Base-by-base conservation (phyloP, 2,329 filamentous ascomycete species). In the Epichloe aotearoae region DNA sequence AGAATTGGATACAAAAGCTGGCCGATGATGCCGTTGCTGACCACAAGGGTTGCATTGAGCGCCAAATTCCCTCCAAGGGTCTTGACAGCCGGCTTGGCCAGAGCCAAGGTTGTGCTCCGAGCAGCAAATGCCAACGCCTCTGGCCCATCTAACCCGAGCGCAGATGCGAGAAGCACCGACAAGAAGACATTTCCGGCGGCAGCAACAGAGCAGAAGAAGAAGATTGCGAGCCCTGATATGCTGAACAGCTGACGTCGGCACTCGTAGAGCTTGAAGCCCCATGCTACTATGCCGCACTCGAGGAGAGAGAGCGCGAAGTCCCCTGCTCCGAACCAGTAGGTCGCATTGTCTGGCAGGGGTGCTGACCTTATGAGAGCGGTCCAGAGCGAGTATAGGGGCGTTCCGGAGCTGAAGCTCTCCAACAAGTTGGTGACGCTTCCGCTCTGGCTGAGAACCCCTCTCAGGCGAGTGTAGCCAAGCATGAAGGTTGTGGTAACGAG, bases 181-280 rank as follows among this genome's bases (percentile, higher is more conserved):
- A 69, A 53, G 11, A 69, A 67, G 15, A 74, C 65, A 50, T 74
- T 76, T 33, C 60, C 63, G 0, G 65, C 61, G 0, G 74, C 72
- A 0, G 67, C 61, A 1, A 59, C 46, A 1, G 64, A 53, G 10
- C 69, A 69, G 3, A 72, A 60, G 3, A 67, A 6, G 4, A 71
- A 54, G 0, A 70, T 67, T 2, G 68, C 60, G 4, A 70, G 38
- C 0, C 74, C 74, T 0, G 67, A 67, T 1, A 64, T 55, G 20
- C 71, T 74, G 44, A 72, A 65, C 1, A 77, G 64, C 47, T 73
- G 71, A 2, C 56, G 54, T 4, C 73, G 71, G 59, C 72, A 75
- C 54, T 75, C 73, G 55, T 71, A 75, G 3, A 77, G 64, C 60
- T 77, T 77, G 55, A 77, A 69, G 0, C 74, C 74, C 74, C 74